phyloP scores from a whole-genome alignment of 257 asterid species.

The Rhazya stricta region DNA sequence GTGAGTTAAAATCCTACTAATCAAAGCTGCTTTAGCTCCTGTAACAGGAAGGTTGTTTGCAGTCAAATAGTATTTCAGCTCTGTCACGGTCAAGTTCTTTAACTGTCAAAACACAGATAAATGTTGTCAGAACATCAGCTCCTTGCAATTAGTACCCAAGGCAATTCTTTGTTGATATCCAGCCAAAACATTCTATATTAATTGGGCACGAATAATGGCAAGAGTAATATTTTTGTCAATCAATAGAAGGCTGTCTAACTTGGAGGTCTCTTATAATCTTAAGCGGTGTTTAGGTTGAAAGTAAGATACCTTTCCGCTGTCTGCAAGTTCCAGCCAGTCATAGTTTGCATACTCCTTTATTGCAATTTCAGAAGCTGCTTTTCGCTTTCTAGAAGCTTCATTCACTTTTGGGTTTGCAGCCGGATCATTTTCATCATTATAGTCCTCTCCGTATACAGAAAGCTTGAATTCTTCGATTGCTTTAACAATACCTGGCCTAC shows the following conservation, averaged over 20 bases:
- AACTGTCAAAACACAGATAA: conserved; percentile 46
- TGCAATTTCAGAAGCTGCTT: conserved; percentile 65
- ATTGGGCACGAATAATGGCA: not conserved
- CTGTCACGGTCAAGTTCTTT: conserved; percentile 71
- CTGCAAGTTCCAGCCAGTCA: conserved; percentile 86
- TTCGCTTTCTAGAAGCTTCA: conserved; percentile 65
- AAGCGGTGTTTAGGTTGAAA: not conserved
- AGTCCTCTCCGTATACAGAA: conserved; percentile 75
- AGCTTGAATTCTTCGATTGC: conserved; percentile 81
- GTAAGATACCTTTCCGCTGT: conserved; percentile 61
- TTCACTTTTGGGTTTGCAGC: conserved; percentile 37
- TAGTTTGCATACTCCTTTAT: conserved; percentile 50
- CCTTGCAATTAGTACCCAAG: not conserved
- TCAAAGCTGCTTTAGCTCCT: conserved; percentile 71
- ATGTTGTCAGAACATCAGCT: not conserved
- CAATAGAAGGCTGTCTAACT: not conserved
- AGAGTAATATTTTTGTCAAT: not conserved
- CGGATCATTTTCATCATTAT: conserved; percentile 42
- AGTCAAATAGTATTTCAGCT: conserved; percentile 64
- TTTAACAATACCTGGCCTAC: conserved; percentile 80
- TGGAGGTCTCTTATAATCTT: not conserved
- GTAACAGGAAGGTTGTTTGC: conserved; percentile 55
- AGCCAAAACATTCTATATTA: not conserved
- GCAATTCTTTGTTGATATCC: not conserved
- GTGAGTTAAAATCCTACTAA: conserved; percentile 78